Evolutionary conservation across 2,329 filamentous ascomycete species (phyloP).

Genomic region (Fusarium sp.): DNA sequence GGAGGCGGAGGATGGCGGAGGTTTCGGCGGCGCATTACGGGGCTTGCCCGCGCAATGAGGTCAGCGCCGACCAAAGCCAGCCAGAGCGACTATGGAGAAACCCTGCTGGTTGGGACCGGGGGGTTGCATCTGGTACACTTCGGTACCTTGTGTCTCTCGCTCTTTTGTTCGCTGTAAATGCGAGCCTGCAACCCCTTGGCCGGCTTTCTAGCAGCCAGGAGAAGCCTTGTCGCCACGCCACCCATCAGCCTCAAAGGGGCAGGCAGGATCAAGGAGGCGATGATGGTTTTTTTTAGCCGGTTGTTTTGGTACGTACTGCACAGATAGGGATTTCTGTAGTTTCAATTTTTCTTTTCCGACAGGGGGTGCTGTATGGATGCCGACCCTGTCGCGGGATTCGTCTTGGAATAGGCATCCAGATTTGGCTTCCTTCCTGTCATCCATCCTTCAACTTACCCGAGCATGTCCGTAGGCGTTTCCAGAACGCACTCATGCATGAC

Average conservation of each 20-base stretch:
- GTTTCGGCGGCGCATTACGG: slow-evolving; percentile 40
- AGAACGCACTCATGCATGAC: slow-evolving; percentile 4
- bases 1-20: slow-evolving; percentile 35
- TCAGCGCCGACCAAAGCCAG: slow-evolving; percentile 29
- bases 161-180: not conserved
- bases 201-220: slow-evolving; percentile 20
- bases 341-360: not conserved
- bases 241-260: slow-evolving; percentile 38
- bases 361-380: not conserved
- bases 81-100: slow-evolving; percentile 42
- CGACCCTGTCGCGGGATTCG: not conserved
- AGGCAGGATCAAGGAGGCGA: slow-evolving; percentile 24
- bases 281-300: slow-evolving; percentile 30
- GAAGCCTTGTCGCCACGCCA: slow-evolving; percentile 18
- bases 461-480: slow-evolving; percentile 14
- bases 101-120: slow-evolving; percentile 34
- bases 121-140: slow-evolving; percentile 15
- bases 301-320: not conserved
- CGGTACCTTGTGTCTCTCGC: slow-evolving; percentile 14
- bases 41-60: slow-evolving; percentile 38
- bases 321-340: slow-evolving; percentile 11
- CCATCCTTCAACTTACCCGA: not conserved
- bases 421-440: not conserved
- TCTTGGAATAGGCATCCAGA: not conserved
- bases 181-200: not conserved